Evolutionary conservation across 257 asterid genomes (phyloP).

Genomic region (Solanum medicagineum): DNA sequence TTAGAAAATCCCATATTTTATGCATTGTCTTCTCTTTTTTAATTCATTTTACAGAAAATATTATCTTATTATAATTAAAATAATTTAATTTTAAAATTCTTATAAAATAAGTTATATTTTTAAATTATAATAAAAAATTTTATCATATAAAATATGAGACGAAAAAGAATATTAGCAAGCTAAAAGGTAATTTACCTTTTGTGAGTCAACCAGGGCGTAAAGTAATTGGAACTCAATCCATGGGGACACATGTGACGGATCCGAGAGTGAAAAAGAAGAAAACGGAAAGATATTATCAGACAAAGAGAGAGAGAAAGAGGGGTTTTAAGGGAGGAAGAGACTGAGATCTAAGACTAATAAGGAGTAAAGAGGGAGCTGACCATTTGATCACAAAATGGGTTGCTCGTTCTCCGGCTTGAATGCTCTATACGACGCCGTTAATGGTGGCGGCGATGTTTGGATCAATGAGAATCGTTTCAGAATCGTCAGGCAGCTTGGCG

Average conservation of each 20-base stretch:
- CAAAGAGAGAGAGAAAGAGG: background rate
- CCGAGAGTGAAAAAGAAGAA: background rate
- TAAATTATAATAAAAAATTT: too few species aligned
- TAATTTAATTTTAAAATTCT: too few species aligned
- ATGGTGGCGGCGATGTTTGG: constrained; percentile 93
- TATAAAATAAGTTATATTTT: too few species aligned
- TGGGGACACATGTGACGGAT: background rate
- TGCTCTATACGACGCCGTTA: constrained; percentile 81
- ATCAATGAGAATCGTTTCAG: constrained; percentile 92
- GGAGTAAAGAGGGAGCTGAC: constrained; percentile 1
- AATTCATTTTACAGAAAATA: too few species aligned
- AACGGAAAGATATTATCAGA: background rate
- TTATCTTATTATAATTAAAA: too few species aligned
- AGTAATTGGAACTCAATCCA: background rate
- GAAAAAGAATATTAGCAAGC: background rate
- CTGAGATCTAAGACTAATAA: background rate
- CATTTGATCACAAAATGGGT: constrained; percentile 41
- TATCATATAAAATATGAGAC: too few species aligned
- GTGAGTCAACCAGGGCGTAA: background rate
- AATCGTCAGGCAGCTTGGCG: constrained; percentile 83
- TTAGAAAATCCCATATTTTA: too few species aligned
- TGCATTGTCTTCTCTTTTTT: too few species aligned
- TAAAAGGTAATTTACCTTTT: background rate
- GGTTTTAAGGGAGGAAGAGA: background rate
- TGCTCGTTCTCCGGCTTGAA: constrained; percentile 94